Conservation (phyloP, 192 early-diverging fungal genomes). For the Obelidium mucronatum region DNA sequence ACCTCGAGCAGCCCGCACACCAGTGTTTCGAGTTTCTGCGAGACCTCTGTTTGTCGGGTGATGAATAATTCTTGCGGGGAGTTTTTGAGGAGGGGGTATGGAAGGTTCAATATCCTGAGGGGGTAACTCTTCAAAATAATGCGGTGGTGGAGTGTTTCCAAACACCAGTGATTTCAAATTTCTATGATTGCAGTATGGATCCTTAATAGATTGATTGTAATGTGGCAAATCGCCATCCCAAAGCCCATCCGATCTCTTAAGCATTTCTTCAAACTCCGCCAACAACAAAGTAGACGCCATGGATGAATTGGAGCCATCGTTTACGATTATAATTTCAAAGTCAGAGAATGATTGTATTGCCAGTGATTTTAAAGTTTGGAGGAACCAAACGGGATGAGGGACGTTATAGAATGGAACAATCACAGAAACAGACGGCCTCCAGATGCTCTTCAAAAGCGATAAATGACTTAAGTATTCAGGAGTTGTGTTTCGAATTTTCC, state of each 20-base stretch:
- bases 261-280: background rate
- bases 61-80: constrained; percentile 36
- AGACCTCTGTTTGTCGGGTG: constrained; percentile 39
- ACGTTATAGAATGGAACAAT: constrained; percentile 49
- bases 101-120: background rate
- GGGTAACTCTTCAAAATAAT: constrained; percentile 8
- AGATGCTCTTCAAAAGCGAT: constrained; percentile 27
- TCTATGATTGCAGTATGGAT: background rate
- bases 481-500: background rate
- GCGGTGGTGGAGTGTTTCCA: background rate
- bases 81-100: background rate
- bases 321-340: constrained; percentile 47
- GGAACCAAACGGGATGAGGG: constrained; percentile 29
- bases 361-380: constrained; percentile 34
- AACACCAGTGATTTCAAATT: background rate
- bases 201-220: background rate
- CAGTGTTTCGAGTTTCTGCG: constrained; percentile 47
- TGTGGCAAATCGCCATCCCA: constrained; percentile 24
- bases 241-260: background rate
- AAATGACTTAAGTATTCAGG: background rate
- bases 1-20: constrained; percentile 25
- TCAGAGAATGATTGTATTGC: constrained; percentile 30
- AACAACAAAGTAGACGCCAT: background rate
- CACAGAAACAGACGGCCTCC: constrained; percentile 40
- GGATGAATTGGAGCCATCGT: constrained; percentile 37